Evolutionary conservation across 345 rosid species (phyloP).

Genomic region (Salix purpurea): DNA sequence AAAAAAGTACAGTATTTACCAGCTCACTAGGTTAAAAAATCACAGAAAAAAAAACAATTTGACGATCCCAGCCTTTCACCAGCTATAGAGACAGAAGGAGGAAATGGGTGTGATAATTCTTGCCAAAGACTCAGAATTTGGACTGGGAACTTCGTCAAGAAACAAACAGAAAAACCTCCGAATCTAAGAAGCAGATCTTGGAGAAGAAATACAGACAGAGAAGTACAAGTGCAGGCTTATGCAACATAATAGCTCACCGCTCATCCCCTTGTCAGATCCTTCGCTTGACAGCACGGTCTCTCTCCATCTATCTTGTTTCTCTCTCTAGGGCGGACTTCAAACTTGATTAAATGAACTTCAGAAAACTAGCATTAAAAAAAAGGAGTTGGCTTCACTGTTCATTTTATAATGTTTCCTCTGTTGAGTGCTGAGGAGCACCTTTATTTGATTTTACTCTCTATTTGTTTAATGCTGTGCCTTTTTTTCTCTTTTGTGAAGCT

Average conservation of each 20-base stretch:
- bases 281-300: constrained; percentile 22
- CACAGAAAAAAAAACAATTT: background rate
- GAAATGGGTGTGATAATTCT: background rate
- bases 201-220: background rate
- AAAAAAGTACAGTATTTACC: too few relatives aligned
- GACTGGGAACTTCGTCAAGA: background rate
- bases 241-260: constrained; percentile 16
- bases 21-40: background rate
- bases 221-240: background rate
- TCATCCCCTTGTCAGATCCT: constrained; percentile 18
- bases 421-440: background rate
- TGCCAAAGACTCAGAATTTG: background rate
- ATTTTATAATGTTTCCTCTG: background rate
- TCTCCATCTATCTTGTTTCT: constrained; percentile 6
- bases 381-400: background rate
- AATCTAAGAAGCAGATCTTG: background rate
- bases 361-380: background rate
- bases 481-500: background rate
- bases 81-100: background rate
- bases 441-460: background rate
- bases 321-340: constrained; percentile 22
- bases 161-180: constrained; percentile 16
- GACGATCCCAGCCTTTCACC: background rate
- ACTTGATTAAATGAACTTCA: constrained; percentile 28
- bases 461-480: background rate